Evolutionary conservation across 306 rosid genomes (phyloP), one percentile per base, ranked within the genome.

Genomic region (Lablab purpureus): DNA sequence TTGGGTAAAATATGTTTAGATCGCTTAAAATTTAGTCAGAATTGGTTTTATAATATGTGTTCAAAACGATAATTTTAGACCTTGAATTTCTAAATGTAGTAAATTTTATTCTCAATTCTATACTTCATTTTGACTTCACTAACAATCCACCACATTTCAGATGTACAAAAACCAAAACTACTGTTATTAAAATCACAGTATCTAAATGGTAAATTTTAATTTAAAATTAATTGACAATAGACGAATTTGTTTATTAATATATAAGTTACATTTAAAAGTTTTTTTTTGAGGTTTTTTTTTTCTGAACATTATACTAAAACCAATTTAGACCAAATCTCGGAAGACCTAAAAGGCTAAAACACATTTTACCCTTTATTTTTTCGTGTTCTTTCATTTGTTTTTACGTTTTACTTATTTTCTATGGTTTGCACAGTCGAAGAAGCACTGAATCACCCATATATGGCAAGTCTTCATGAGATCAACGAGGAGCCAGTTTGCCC

Each of bases 401-500:
- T 27, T 3, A 65, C 30, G 52, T 25, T 64, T 18, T 51, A 78
- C 73, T 23, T 83, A 13, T 77, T 70, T 59, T 21, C 46, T 66
- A 47, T 73, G 73, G n/a, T 4, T 63, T 85, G 64, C 47, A 63
- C 75, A 95, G 99, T 95, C 13, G 99, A 90, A 82, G 98, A 88
- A 83, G 99, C 98, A 34, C 81, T 95, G 84, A 91, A 88, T 80
- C 99, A 95, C 82, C 99, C 99, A 46, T 92, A 87, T 71, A 58
- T 95, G 85, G 76, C 90, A 49, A 87, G 97, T 83, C 97, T 95
- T 71, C 99, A 95, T 55, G 98, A 93, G 88, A 91, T 95, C 89
- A 95, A 95, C 4, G 99, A 95, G 87, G 99, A 95, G 88, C 99
- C 99, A 13, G 84, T 75, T 80, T 90, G 97, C 86, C 90, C 90